Conservation (phyloP, 2,329 filamentous ascomycete genomes). For the Aureobasidium sp. region DNA sequence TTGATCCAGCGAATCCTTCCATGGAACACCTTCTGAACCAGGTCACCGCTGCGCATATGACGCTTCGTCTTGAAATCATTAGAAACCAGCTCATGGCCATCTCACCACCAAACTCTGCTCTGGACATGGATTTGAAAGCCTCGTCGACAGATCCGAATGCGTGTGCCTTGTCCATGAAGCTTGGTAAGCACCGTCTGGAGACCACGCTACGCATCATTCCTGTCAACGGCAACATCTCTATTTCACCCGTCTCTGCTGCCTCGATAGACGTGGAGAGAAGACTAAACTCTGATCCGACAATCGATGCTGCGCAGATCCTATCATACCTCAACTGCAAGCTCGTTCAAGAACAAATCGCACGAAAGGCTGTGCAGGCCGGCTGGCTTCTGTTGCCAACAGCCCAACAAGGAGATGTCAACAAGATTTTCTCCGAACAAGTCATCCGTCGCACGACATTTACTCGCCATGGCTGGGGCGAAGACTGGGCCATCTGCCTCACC, state of each 20-base stretch:
- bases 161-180: slow-evolving; percentile 58
- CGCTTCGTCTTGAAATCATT: slow-evolving; percentile 59
- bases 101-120: slow-evolving; percentile 48
- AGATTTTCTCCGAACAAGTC: slow-evolving; percentile 54
- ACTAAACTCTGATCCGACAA: slow-evolving; percentile 54
- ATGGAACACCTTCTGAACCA: slow-evolving; percentile 64
- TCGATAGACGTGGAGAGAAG: slow-evolving; percentile 48
- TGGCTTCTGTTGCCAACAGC: slow-evolving; percentile 48
- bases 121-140: slow-evolving; percentile 49
- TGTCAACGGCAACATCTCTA: slow-evolving; percentile 64
- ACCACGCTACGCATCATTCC: slow-evolving; percentile 62
- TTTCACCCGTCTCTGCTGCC: slow-evolving; percentile 48
- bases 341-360: slow-evolving; percentile 52
- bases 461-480: slow-evolving; percentile 59
- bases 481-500: slow-evolving; percentile 65
- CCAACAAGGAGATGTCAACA: slow-evolving; percentile 46
- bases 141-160: slow-evolving; percentile 55
- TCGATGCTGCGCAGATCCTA: slow-evolving; percentile 49
- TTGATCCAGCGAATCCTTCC: slow-evolving; percentile 61
- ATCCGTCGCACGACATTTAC: slow-evolving; percentile 61
- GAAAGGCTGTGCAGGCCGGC: slow-evolving; percentile 51
- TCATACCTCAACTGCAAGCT: slow-evolving; percentile 54
- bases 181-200: slow-evolving; percentile 51
- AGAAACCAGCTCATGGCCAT: slow-evolving; percentile 51
- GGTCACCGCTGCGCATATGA: slow-evolving; percentile 67